These are phyloP conservation scores for Lagenaria siceraria DNA, from an alignment of 306 rosid genomes.

Conservation along the genomic window DNA sequence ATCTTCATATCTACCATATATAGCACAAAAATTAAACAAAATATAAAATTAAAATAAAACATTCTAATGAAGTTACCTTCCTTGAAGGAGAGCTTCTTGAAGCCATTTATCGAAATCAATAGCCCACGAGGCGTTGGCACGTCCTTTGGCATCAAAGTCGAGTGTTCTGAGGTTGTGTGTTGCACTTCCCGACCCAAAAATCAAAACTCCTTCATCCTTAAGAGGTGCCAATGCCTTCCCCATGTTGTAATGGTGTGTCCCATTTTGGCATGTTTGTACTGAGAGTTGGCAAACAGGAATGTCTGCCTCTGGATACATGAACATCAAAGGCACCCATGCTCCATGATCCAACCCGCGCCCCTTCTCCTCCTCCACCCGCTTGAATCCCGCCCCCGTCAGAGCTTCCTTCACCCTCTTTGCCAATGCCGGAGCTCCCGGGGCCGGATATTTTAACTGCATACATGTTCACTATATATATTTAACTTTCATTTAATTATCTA, in stretches of 20 bases:
- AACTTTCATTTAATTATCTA: too few relatives aligned
- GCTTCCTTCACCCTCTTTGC: constrained; percentile 66
- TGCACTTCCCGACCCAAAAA: constrained; percentile 79
- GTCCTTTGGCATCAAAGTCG: background rate
- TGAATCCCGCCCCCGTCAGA: constrained; percentile 28
- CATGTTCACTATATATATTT: too few relatives aligned
- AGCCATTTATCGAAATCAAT: constrained; percentile 37
- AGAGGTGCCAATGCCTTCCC: constrained; percentile 73
- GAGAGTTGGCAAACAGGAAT: background rate
- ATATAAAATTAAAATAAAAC: too few relatives aligned
- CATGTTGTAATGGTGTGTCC: constrained; percentile 7
- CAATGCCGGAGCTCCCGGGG: constrained; percentile 34
- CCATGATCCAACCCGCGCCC: constrained; percentile 82
- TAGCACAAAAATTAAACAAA: background rate
- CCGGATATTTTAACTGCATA: too few relatives aligned
- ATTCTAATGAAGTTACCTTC: constrained; percentile 18
- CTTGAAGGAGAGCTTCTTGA: constrained; percentile 14
- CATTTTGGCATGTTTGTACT: too few relatives aligned
- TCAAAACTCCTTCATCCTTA: constrained; percentile 58
- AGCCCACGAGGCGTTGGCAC: constrained; percentile 37
- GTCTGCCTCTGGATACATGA: constrained; percentile 28
- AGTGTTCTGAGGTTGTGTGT: constrained; percentile 52
- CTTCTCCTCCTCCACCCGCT: constrained; percentile 41
- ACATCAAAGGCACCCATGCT: constrained; percentile 29
- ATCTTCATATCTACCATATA: constrained; percentile 74